Conservation (phyloP, 768 basidiomycete genomes). For the Russula brevipes region DNA sequence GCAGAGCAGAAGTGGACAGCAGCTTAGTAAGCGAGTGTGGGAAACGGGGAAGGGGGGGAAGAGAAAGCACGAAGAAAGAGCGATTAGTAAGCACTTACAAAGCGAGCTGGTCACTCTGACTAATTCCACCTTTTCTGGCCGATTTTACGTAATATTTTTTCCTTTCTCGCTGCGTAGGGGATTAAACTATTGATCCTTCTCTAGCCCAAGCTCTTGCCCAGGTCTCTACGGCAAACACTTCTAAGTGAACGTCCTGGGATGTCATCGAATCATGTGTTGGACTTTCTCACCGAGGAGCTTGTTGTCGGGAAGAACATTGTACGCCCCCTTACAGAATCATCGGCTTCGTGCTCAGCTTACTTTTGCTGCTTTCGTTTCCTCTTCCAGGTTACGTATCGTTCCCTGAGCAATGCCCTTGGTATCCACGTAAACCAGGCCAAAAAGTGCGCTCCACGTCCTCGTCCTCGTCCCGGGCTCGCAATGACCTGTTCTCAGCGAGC, state of each 20-base stretch:
- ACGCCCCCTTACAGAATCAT: slow-evolving; percentile 18
- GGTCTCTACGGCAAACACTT: neutral
- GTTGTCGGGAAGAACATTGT: slow-evolving; percentile 43
- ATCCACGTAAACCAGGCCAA: slow-evolving; percentile 78
- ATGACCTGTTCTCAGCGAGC: slow-evolving; percentile 43
- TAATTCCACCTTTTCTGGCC: no score
- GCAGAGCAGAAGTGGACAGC: no score
- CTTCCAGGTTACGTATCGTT: slow-evolving; percentile 70
- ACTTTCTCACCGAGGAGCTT: slow-evolving; percentile 46
- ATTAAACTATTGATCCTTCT: no score
- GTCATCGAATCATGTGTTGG: slow-evolving; percentile 29
- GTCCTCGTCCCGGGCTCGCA: neutral
- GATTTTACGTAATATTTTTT: no score
- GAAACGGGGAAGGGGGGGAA: no score
- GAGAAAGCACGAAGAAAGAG: no score
- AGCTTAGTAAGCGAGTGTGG: no score
- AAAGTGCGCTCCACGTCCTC: slow-evolving; percentile 44
- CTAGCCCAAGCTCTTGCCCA: neutral
- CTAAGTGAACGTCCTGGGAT: neutral
- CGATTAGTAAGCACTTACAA: no score
- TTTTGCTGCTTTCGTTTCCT: neutral
- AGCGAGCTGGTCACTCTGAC: no score
- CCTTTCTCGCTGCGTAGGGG: no score
- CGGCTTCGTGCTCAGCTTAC: neutral
- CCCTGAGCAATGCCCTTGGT: slow-evolving; percentile 62